Evolutionary conservation across 2,329 filamentous ascomycete species (phyloP).

Genomic region (Talaromyces amestolkiae): DNA sequence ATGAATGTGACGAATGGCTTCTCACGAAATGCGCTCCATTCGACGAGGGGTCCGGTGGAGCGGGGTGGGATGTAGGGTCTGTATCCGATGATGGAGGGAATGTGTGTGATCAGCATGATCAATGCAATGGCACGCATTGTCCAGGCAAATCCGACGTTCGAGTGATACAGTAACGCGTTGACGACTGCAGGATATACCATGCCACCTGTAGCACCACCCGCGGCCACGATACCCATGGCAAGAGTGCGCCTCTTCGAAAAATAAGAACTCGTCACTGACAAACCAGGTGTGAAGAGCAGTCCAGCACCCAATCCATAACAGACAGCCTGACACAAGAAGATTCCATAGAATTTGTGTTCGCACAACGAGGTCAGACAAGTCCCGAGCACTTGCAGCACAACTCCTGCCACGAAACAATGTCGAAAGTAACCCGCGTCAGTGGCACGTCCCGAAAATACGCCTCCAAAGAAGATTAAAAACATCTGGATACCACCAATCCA

Average conservation of each 20-base stretch:
- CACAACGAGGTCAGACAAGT: slow-evolving; percentile 48
- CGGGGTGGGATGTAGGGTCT: slow-evolving; percentile 16
- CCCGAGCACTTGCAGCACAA: slow-evolving; percentile 41
- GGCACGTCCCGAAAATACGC: slow-evolving; percentile 41
- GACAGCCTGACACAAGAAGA: slow-evolving; percentile 49
- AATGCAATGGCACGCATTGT: slow-evolving; percentile 18
- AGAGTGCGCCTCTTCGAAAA: slow-evolving; percentile 41
- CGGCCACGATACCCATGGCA: slow-evolving; percentile 39
- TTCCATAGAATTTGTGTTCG: slow-evolving; percentile 45
- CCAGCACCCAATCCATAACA: slow-evolving; percentile 44
- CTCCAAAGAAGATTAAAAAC: slow-evolving; percentile 45
- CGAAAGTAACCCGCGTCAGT: slow-evolving; percentile 46
- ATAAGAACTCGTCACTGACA: slow-evolving; percentile 43
- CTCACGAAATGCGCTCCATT: slow-evolving; percentile 19
- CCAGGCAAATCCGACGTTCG: slow-evolving; percentile 11
- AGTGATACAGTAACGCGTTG: slow-evolving; percentile 32
- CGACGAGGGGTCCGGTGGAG: slow-evolving; percentile 12
- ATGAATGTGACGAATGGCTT: slow-evolving; percentile 14
- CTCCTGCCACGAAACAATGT: slow-evolving; percentile 27
- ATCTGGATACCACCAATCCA: slow-evolving; percentile 48
- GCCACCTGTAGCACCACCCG: slow-evolving; percentile 42
- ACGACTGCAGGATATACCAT: slow-evolving; percentile 48
- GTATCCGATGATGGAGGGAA: slow-evolving; percentile 15
- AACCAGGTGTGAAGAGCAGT: slow-evolving; percentile 40
- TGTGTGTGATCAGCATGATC: slow-evolving; percentile 18